Base-by-base conservation (phyloP, 2,329 filamentous ascomycete species). In the Sporothrix protearum region DNA sequence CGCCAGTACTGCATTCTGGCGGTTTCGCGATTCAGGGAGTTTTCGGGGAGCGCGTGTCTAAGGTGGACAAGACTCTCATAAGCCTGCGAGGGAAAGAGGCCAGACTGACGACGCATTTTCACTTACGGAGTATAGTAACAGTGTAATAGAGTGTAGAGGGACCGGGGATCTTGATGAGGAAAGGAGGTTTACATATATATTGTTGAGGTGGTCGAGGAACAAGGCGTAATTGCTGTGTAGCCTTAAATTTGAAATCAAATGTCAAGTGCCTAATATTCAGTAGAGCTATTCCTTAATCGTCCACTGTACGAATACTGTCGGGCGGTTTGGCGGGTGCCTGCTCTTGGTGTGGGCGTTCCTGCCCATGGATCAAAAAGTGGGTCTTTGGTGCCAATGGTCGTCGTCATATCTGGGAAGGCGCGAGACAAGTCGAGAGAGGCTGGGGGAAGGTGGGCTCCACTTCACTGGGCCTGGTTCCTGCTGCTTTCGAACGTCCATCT, bases 351-450 rank as follows among this genome's bases (percentile, higher is more conserved):
- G 25, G 22, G 19, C n/a, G 42, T 36, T 61, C 42, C 39, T 45
- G 19, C 68, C 42, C 42, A n/a, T 69, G 53, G 51, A 69, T 59
- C 36, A 10, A 33, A 73, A 74, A 74, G 69, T 70, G 73, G 73
- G 61, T 9, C 30, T 69, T 3, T 1, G 14, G 39, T 51, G 47
- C 68, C 51, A 42, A 16, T 49, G 59, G 70, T 67, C 67, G 72
- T 73, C 72, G 71, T 73, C 73, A 71, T 74, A 71, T 69, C 55
- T 49, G 49, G 72, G 71, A 71, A 73, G 73, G 71, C 49, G 69
- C 71, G 71, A 73, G 71, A 57, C 57, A 68, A 70, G 71, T 51
- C 69, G 49, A 42, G 49, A 71, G 71, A 71, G 73, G 73, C 61
- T 71, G 71, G 73, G 69, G 39, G 36, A 45, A 64, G 7, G 12